Evolutionary conservation across 2,329 filamentous ascomycete species (phyloP).

Genomic region (Exutisphaerella laricina): DNA sequence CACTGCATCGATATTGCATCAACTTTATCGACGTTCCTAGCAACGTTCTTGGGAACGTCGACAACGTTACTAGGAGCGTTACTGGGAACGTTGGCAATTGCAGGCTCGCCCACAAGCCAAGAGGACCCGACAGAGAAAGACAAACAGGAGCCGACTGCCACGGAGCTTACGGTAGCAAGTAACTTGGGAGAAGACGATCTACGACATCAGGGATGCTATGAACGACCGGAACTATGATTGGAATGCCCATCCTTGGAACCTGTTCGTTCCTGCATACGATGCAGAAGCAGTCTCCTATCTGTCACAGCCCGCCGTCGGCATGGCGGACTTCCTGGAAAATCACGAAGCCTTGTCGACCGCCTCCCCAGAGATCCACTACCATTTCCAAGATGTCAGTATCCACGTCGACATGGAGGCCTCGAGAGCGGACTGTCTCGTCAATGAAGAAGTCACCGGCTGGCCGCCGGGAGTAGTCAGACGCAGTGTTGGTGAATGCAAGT

Average conservation of each 20-base stretch:
- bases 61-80: too few species aligned
- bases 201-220: background rate
- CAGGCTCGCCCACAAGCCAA: too few species aligned
- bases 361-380: background rate
- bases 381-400: background rate
- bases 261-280: background rate
- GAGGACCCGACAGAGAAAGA: too few species aligned
- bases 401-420: background rate
- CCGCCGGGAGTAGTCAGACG: background rate
- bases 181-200: background rate
- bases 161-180: background rate
- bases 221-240: background rate
- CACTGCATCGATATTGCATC: too few species aligned
- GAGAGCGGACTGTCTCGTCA: conserved; percentile 2
- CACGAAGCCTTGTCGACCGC: background rate
- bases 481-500: conserved; percentile 3
- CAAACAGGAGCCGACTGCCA: background rate
- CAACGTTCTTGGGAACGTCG: too few species aligned
- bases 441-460: background rate
- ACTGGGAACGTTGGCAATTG: too few species aligned
- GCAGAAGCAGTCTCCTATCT: background rate
- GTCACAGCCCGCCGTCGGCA: background rate
- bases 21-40: too few species aligned
- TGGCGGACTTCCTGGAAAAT: background rate
- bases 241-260: conserved; percentile 1